Conservation (phyloP, 345 rosid species). For the Eucalyptus cloeziana region DNA sequence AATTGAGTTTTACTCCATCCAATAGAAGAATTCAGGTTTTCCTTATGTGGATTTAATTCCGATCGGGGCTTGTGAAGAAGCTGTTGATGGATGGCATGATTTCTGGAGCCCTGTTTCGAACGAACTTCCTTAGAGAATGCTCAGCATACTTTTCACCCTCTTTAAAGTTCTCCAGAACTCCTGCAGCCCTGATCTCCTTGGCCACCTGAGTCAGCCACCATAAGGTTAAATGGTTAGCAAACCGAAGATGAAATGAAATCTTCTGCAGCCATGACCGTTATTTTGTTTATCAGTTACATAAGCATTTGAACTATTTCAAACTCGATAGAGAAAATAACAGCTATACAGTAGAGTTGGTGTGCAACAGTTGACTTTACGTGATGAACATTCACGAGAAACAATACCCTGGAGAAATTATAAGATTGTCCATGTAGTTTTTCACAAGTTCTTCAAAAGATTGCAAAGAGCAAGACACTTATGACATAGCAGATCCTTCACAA, state of each 20-base stretch:
- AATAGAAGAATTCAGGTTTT: constrained; percentile 35
- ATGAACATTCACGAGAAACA: constrained; percentile 59
- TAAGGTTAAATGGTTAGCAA: not conserved
- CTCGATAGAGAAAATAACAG: not conserved
- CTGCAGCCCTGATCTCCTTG: constrained; percentile 88
- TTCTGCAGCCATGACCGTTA: not conserved
- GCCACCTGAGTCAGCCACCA: constrained; percentile 28
- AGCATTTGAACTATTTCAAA: not conserved
- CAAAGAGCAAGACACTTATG: not conserved
- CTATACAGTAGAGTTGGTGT: constrained; percentile 21
- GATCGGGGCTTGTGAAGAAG: constrained; percentile 79
- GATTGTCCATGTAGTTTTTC: not conserved
- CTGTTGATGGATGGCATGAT: constrained; percentile 86
- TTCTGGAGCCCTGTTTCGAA: constrained; percentile 59
- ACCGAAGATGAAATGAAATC: not conserved
- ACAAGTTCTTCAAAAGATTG: not conserved
- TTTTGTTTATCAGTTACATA: not conserved
- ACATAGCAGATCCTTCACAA: constrained; percentile 93
- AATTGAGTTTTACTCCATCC: not conserved
- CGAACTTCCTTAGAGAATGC: constrained; percentile 61
- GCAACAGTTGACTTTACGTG: constrained; percentile 66
- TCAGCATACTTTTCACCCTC: constrained; percentile 86
- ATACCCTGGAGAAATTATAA: constrained; percentile 44
- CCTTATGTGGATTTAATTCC: constrained; percentile 42
- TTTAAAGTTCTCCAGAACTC: constrained; percentile 68